Evolutionary conservation across 148 eudicot species (phyloP).

Genomic region (Nepenthes gracilis): DNA sequence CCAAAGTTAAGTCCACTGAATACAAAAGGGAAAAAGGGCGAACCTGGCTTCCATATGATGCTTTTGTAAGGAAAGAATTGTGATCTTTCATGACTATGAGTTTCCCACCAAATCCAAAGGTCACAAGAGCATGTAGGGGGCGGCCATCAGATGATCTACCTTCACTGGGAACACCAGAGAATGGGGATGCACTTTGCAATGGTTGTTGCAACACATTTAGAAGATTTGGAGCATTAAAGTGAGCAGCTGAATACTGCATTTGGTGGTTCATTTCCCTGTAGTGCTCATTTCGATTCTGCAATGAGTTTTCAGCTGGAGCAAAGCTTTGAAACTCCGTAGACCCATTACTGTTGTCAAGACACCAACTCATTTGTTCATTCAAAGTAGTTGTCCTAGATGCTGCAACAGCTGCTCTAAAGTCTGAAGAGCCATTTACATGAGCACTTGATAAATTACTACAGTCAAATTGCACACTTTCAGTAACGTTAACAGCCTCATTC

Average conservation of each 20-base stretch:
- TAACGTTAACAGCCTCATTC: slow-evolving; percentile 9
- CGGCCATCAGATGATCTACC: slow-evolving; percentile 71
- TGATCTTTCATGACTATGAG: slow-evolving; percentile 63
- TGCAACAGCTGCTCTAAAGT: slow-evolving; percentile 1
- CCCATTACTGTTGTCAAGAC: slow-evolving; percentile 20
- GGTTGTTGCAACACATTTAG: slow-evolving; percentile 26
- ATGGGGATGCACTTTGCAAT: slow-evolving; percentile 23
- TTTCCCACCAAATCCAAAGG: slow-evolving; percentile 93
- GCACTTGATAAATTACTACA: slow-evolving; percentile 8
- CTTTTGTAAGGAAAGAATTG: slow-evolving; percentile 12
- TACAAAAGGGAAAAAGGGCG: slow-evolving; percentile 6
- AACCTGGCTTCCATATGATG: slow-evolving; percentile 58
- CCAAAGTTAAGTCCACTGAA: background rate
- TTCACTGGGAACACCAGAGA: slow-evolving; percentile 22
- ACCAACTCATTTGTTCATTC: slow-evolving; percentile 21
- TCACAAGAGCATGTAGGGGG: slow-evolving; percentile 71
- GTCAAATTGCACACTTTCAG: slow-evolving; percentile 18
- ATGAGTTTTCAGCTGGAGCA: slow-evolving; percentile 25
- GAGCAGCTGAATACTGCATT: slow-evolving; percentile 17
- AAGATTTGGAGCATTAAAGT: slow-evolving; percentile 23
- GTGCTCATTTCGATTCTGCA: slow-evolving; percentile 20
- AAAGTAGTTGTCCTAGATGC: slow-evolving; percentile 11
- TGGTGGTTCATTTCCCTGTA: slow-evolving; percentile 25
- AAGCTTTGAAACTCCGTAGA: slow-evolving; percentile 17
- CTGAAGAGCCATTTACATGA: slow-evolving; percentile 3